Evolutionary conservation across 768 basidiomycete species (phyloP).

Genomic region (Boletus patriciae): DNA sequence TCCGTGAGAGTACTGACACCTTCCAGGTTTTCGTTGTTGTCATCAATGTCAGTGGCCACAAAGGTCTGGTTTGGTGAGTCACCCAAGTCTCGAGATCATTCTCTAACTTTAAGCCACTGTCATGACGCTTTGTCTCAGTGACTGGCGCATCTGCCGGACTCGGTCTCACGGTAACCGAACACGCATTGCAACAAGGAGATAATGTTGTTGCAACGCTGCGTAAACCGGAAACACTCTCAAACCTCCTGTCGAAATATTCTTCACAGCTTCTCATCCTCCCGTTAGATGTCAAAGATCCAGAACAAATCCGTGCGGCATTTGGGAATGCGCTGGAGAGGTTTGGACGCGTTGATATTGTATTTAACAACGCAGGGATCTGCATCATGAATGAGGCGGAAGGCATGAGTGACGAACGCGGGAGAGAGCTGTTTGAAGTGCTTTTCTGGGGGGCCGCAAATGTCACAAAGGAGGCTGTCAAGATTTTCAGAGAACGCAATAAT

Average conservation of each 20-base stretch:
- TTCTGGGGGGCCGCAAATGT: conserved; percentile 41
- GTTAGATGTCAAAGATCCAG: conserved; percentile 39
- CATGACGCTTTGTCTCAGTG: conserved; percentile 26
- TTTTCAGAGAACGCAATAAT: conserved; percentile 40
- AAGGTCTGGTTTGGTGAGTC: conserved; percentile 29
- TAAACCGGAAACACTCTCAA: conserved; percentile 28
- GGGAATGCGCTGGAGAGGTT: conserved; percentile 34
- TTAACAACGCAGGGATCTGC: conserved; percentile 42
- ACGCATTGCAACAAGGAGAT: conserved; percentile 39
- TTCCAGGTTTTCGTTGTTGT: too few species aligned
- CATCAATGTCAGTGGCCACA: conserved; percentile 7
- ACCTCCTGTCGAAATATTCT: conserved; percentile 29
- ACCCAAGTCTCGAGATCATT: background rate
- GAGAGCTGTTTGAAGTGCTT: conserved; percentile 39
- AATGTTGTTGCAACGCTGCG: conserved; percentile 44
- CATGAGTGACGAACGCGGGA: conserved; percentile 34
- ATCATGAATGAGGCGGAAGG: conserved; percentile 40
- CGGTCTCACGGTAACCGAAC: conserved; percentile 37
- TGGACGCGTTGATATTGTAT: conserved; percentile 46
- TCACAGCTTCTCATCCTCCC: conserved; percentile 38
- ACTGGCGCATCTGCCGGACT: conserved; percentile 43
- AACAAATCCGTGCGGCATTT: conserved; percentile 39
- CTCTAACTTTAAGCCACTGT: too few species aligned
- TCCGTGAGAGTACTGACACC: too few species aligned
- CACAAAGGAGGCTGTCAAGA: conserved; percentile 31